Conservation (phyloP, 345 rosid genomes). For the Excoecaria cochinchinensis region DNA sequence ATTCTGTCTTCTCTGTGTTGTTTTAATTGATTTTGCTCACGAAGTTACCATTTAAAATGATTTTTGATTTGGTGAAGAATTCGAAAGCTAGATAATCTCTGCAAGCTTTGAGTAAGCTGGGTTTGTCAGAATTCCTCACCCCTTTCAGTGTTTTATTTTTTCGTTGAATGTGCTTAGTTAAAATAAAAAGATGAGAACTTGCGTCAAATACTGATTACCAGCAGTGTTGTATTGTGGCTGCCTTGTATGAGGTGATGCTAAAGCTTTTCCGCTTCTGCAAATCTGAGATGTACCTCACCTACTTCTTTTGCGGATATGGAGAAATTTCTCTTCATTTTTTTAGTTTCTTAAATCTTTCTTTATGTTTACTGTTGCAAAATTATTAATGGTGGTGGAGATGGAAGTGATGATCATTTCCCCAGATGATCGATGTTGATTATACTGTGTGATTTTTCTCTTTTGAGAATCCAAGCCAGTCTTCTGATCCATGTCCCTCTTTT, state of each 20-base stretch:
- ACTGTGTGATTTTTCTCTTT: conserved; percentile 35
- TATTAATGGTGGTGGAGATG: neutral
- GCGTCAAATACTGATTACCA: conserved; percentile 40
- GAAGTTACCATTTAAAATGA: neutral
- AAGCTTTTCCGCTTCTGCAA: conserved; percentile 29
- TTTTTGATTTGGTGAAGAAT: neutral
- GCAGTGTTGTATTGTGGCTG: conserved; percentile 22
- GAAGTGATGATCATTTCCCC: conserved; percentile 45
- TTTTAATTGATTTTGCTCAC: neutral
- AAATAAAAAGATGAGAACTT: no score
- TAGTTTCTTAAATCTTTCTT: neutral
- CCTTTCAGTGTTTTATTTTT: no score
- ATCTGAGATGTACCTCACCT: neutral
- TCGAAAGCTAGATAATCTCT: neutral
- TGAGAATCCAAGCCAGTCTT: conserved; percentile 35
- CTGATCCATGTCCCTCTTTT: conserved; percentile 30
- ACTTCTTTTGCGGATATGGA: conserved; percentile 5
- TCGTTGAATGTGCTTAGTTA: no score
- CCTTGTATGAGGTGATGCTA: conserved; percentile 47
- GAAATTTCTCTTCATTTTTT: neutral
- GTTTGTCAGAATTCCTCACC: no score
- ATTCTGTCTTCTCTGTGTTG: neutral
- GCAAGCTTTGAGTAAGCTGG: neutral
- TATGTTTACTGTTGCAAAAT: neutral
- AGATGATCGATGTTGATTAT: conserved; percentile 42